phyloP scores from a whole-genome alignment of 1,284 basidiomycete genomes.

The Ustilago tritici region DNA sequence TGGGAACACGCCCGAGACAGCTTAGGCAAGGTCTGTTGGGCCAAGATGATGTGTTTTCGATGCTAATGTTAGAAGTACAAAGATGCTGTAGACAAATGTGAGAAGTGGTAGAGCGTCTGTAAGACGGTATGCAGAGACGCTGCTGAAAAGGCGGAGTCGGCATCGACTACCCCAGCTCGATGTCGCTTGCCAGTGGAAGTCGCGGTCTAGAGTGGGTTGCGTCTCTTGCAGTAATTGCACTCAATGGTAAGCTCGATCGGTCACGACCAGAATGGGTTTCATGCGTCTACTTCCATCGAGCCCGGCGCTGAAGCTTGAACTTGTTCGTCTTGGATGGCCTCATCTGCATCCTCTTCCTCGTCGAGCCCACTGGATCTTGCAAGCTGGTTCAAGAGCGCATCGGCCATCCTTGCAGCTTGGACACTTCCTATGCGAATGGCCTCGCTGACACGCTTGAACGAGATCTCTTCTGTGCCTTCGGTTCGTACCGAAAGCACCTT shows the following conservation, averaged over 20 bases:
- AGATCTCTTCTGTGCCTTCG: conserved; percentile 42
- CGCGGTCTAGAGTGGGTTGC: background rate
- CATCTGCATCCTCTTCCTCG: conserved; percentile 21
- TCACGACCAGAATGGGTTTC: background rate
- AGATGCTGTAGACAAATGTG: background rate
- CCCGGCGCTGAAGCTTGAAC: conserved; percentile 14
- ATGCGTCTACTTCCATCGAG: conserved; percentile 34
- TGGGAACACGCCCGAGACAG: background rate
- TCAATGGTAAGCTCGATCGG: background rate
- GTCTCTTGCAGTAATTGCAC: background rate
- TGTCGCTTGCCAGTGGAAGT: too few species aligned
- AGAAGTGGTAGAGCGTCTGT: background rate
- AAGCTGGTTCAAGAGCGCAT: conserved; percentile 39
- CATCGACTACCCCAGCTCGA: too few species aligned
- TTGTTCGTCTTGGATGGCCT: background rate
- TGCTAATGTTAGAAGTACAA: background rate
- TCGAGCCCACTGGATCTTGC: conserved; percentile 11
- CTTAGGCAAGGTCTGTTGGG: background rate
- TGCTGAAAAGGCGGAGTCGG: too few species aligned
- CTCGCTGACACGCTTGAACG: conserved; percentile 44
- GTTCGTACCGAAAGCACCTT: conserved; percentile 48
- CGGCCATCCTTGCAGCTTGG: conserved; percentile 40
- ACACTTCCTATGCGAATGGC: conserved; percentile 43
- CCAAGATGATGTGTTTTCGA: background rate
- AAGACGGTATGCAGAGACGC: too few species aligned